Evolutionary conservation across 2,329 filamentous ascomycete genomes (phyloP), one percentile per base, ranked within the genome.

Genomic region (Myriosclerotinia scirpicola): DNA sequence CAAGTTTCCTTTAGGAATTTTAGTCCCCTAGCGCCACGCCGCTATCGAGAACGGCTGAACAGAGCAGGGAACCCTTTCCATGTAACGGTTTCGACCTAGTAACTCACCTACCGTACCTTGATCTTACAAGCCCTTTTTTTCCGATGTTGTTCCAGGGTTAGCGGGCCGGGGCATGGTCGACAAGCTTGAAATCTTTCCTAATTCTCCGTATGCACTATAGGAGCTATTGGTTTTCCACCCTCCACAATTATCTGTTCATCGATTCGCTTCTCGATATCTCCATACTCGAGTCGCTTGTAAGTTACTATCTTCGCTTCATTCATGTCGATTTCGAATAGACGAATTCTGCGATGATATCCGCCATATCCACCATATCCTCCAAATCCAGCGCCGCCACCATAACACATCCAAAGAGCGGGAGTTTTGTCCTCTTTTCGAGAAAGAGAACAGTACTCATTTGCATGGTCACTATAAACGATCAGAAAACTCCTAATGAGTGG

Each of bases 331-430:
- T 98, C 94, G 76, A 95, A 99, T 54, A 99, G 85, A 58, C 95
- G 86, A 64, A 97, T 84, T 40, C 93, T 87, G 36, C 95, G 90
- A 74, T 93, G 84, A 76, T 90, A 98, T 5, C 90, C 90, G 53
- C 88, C 89, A 76, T 97, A 98, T 7, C 94, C 93, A 26, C 90
- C 95, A 76, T 99, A 99, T 0, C 95, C 95, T 65, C 95, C 95
- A 73, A 99, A 97, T 1, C 95, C 95, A 38, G 88, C 87, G 36
- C 91, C 95, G 42, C 95, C 95, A 11, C 89, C 94, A 78, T 98
- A 98, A 81, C 95, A 99, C 93, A 99, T 97, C 95, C 95, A 99
- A 2, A 98, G 80, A 40, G 89, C 85, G 0, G 90, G 88, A n/a
- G 82, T 78, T 30, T 80, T 68, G 11, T 70, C 61, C 12, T 74